Evolutionary conservation across 495 filamentous ascomycete species (phyloP).

Genomic region (Margaritispora aquatica): DNA sequence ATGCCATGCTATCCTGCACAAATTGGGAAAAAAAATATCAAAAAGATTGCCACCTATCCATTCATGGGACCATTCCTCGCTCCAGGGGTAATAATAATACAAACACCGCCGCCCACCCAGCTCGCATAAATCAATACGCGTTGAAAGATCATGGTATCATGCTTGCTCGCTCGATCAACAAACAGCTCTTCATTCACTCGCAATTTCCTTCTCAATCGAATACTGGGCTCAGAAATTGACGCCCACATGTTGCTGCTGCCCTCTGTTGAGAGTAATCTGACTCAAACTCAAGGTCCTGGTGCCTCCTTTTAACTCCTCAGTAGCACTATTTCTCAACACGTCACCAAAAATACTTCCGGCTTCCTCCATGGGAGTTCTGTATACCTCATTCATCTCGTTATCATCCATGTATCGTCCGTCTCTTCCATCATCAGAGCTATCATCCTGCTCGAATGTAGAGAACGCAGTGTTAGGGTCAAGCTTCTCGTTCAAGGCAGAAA

Average conservation of each 20-base stretch:
- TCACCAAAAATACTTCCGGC: constrained; percentile 32
- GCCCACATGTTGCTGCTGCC: neutral
- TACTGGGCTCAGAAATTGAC: neutral
- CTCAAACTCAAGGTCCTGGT: constrained; percentile 43
- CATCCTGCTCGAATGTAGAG: constrained; percentile 18
- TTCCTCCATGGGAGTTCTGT: constrained; percentile 39
- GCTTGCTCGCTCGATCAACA: neutral
- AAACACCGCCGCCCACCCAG: neutral
- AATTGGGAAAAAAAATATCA: neutral
- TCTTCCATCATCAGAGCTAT: constrained; percentile 15
- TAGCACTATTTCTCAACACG: constrained; percentile 28
- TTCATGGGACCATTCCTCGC: no score
- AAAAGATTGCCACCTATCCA: neutral
- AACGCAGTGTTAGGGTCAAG: constrained; percentile 16
- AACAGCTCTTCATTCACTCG: neutral
- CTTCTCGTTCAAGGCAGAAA: constrained; percentile 11
- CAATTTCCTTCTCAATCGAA: neutral
- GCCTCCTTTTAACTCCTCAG: constrained; percentile 29
- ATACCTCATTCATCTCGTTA: constrained; percentile 30
- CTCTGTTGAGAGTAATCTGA: constrained; percentile 35
- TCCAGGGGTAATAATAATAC: neutral
- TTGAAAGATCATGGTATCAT: neutral
- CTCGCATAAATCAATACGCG: neutral
- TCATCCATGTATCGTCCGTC: neutral
- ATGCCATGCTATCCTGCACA: neutral